A percentile compares a stretch with the other conserved stretches of the same genome.
Conservation (phyloP, 2,329 filamentous ascomycete genomes). For the Daldinia sp. region DNA sequence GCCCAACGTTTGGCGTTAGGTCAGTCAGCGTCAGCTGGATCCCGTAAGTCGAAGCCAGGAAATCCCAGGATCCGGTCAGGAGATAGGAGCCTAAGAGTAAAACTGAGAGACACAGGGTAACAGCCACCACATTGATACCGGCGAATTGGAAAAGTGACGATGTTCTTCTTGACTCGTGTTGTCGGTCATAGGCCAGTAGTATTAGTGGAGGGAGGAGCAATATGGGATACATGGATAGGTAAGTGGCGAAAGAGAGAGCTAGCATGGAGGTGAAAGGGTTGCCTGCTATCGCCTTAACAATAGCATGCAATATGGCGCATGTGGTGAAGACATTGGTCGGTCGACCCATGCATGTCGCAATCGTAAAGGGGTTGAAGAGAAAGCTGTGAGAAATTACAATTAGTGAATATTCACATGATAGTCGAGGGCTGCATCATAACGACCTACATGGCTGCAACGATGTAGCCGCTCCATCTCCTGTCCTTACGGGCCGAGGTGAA, state of each 20-base stretch:
- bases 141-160: constrained; percentile 60
- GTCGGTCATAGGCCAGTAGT: constrained; percentile 80
- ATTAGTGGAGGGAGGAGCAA: constrained; percentile 85
- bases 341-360: constrained; percentile 88
- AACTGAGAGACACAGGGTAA: constrained; percentile 62
- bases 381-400: constrained; percentile 62
- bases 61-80: constrained; percentile 86
- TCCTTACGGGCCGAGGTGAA: constrained; percentile 82
- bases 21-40: constrained; percentile 91
- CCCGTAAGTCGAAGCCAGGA: constrained; percentile 88
- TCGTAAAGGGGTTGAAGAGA: constrained; percentile 93
- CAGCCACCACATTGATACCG: constrained; percentile 59
- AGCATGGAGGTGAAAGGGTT: constrained; percentile 80
- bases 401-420: constrained; percentile 3
- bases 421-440: not conserved
- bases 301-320: constrained; percentile 83
- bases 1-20: constrained; percentile 89
- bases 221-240: constrained; percentile 90
- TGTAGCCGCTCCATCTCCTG: constrained; percentile 76
- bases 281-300: constrained; percentile 80
- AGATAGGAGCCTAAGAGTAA: constrained; percentile 77
- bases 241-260: constrained; percentile 84
- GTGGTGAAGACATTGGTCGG: constrained; percentile 90
- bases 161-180: constrained; percentile 48
- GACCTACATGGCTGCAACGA: constrained; percentile 79